Conservation (phyloP, 176 grass and related monocot species). For the Coix lacrymajobi region DNA sequence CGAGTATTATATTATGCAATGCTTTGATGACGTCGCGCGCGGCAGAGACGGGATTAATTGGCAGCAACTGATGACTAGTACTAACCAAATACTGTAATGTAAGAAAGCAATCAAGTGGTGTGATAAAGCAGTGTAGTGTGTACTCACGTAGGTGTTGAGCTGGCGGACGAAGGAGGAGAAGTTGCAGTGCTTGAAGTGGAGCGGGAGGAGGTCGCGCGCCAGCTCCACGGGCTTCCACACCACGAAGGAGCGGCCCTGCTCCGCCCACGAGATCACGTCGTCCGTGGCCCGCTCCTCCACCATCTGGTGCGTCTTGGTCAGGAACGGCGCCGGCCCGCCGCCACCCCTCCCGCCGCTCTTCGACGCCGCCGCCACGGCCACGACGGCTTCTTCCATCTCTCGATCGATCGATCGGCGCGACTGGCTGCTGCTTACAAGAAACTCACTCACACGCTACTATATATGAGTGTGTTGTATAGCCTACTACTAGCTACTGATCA, state of each 20-base stretch:
- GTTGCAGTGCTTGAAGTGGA: slow-evolving; percentile 98
- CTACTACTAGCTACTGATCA: not conserved
- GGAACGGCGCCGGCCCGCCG: slow-evolving; percentile 92
- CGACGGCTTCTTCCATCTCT: not conserved
- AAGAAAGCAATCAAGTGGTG: not conserved
- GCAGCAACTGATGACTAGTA: too few species aligned
- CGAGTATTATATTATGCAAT: not conserved
- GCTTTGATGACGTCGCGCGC: not conserved
- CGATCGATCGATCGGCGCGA: not conserved
- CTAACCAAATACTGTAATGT: not conserved
- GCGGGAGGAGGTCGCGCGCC: slow-evolving; percentile 76
- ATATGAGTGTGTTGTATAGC: not conserved
- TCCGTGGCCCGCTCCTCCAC: slow-evolving; percentile 70
- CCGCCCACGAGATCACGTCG: slow-evolving; percentile 87
- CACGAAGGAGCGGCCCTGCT: slow-evolving; percentile 72
- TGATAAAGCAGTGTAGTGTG: not conserved
- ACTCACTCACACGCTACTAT: not conserved
- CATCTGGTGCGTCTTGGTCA: slow-evolving; percentile 79
- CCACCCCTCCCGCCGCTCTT: slow-evolving; percentile 6
- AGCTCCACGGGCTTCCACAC: slow-evolving; percentile 96
- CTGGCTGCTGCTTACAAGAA: not conserved
- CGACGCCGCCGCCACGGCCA: not conserved
- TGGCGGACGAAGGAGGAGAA: slow-evolving; percentile 97
- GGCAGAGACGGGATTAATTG: not conserved
- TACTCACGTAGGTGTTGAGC: slow-evolving; percentile 92